Evolutionary conservation across 139 green algal species (phyloP).

Genomic region (Chloropicon primus): DNA sequence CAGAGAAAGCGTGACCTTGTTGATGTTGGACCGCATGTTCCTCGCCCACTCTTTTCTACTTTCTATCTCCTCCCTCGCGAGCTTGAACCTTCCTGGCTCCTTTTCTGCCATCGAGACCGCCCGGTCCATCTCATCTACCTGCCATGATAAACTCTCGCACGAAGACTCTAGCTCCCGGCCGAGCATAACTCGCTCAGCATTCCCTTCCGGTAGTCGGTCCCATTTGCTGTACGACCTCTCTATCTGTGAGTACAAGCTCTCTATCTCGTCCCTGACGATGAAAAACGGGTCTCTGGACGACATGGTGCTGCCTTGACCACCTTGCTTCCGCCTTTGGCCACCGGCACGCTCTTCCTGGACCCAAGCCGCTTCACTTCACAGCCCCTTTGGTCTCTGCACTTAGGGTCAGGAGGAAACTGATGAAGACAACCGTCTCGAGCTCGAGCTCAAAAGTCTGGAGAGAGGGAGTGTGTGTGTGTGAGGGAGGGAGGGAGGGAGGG

Average conservation of each 20-base stretch:
- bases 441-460: too few species aligned
- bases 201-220: background rate
- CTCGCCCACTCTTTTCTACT: constrained; percentile 46
- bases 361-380: too few species aligned
- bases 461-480: too few species aligned
- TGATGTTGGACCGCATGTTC: constrained; percentile 33
- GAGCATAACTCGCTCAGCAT: background rate
- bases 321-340: too few species aligned
- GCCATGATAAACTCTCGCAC: constrained; percentile 1
- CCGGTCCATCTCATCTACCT: constrained; percentile 59
- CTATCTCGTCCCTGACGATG: constrained; percentile 1
- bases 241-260: background rate
- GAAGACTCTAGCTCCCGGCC: background rate
- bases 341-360: too few species aligned
- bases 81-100: constrained; percentile 55
- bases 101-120: constrained; percentile 55
- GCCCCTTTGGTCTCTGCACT: too few species aligned
- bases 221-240: background rate
- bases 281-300: background rate
- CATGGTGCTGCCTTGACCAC: background rate
- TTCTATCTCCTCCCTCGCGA: constrained; percentile 50
- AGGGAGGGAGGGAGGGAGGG: too few species aligned
- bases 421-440: too few species aligned
- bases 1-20: constrained; percentile 28
- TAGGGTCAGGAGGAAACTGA: too few species aligned